Conservation (phyloP, 805 yeast species). For the baker's yeast (Saccharomyces cerevisiae) region DNA sequence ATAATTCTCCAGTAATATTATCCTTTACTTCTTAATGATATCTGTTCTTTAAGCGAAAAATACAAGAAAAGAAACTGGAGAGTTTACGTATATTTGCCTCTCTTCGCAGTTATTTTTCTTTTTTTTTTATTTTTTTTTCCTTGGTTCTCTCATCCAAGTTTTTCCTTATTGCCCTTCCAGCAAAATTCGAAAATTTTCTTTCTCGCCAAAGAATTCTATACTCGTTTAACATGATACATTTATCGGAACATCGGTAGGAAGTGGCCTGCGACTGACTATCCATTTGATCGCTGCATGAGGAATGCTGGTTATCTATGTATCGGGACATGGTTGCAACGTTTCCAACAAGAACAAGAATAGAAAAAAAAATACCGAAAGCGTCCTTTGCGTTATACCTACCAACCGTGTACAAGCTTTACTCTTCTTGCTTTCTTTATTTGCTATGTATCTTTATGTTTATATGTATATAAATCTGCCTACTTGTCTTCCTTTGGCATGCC, state of each 20-base stretch:
- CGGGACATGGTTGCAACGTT: not conserved
- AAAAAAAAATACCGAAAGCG: not conserved
- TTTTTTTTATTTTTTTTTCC: not conserved
- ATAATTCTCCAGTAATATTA: not conserved
- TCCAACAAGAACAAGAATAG: not conserved
- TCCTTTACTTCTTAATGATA: not conserved
- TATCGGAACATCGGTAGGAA: not conserved
- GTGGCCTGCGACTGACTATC: not conserved
- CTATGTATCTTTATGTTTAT: not conserved
- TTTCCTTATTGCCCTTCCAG: not conserved
- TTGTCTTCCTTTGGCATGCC: conserved; percentile 35
- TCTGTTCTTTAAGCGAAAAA: not conserved
- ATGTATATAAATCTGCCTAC: not conserved
- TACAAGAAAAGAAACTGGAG: not conserved
- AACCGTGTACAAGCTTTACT: not conserved
- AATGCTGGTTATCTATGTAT: not conserved
- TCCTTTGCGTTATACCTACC: not conserved
- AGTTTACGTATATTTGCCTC: not conserved
- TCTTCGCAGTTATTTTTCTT: not conserved
- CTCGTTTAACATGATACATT: not conserved
- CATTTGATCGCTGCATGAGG: not conserved
- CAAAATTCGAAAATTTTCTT: not conserved
- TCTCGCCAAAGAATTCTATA: not conserved
- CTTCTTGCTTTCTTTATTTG: not conserved
- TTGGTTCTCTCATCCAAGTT: not conserved